A percentile compares a stretch with the other conserved stretches of the same genome.
These are phyloP conservation scores for Lachnellula cervina DNA, from an alignment of 2,329 filamentous ascomycete species.

Conservation along the genomic window DNA sequence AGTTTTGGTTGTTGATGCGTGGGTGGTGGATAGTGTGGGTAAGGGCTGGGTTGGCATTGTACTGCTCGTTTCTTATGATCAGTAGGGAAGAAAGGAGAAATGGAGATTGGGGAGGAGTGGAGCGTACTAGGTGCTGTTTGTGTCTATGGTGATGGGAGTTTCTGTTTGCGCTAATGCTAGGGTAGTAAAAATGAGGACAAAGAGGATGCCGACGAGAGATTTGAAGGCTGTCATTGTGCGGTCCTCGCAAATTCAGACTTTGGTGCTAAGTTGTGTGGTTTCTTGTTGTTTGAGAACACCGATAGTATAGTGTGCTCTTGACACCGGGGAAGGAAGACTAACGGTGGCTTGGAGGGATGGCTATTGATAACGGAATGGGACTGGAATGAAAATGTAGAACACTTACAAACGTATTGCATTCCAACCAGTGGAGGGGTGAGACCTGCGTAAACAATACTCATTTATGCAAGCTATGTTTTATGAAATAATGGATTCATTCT, in stretches of 20 bases:
- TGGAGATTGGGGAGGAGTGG: not conserved
- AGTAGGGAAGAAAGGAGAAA: not conserved
- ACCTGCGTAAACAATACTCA: not conserved
- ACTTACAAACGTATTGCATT: not conserved
- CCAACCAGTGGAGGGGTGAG: not conserved
- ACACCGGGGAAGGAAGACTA: not conserved
- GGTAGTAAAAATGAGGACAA: slow-evolving; percentile 2
- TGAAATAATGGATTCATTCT: not conserved
- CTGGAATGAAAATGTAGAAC: not conserved
- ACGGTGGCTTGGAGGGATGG: not conserved
- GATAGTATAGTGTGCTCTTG: not conserved
- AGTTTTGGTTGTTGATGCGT: too few relatives aligned
- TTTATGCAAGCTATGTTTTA: not conserved
- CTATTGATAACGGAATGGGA: not conserved
- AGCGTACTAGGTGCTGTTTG: slow-evolving; percentile 11
- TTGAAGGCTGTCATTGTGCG: slow-evolving; percentile 7
- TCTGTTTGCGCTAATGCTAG: not conserved
- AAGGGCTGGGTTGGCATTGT: not conserved
- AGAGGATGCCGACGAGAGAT: not conserved
- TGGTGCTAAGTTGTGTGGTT: not conserved
- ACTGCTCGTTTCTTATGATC: not conserved
- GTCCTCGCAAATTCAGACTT: not conserved
- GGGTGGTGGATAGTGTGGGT: too few relatives aligned
- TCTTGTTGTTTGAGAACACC: too few relatives aligned
- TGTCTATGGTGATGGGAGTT: not conserved